Conservation (phyloP, 306 rosid genomes). For the Inga leiocalycina region DNA sequence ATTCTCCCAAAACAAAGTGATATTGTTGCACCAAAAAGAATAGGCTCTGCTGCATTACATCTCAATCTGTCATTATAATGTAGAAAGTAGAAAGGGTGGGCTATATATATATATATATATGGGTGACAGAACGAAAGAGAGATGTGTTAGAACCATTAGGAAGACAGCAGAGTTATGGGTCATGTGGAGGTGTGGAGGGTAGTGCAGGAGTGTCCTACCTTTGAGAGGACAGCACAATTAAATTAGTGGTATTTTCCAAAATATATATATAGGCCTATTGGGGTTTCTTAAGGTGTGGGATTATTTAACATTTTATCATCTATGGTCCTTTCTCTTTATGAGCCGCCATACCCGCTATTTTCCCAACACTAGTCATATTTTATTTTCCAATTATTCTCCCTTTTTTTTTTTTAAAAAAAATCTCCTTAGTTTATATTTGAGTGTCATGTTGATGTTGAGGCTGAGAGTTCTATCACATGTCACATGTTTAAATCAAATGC, state of each 20-base stretch:
- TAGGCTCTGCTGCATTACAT: constrained; percentile 18
- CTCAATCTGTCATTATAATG: constrained; percentile 16
- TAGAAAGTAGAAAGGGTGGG: neutral
- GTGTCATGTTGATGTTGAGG: too few species aligned
- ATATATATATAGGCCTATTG: neutral
- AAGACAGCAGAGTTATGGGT: constrained; percentile 8
- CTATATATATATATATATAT: too few species aligned
- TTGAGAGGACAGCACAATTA: neutral
- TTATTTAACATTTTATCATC: neutral
- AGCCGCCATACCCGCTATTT: neutral
- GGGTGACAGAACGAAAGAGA: neutral
- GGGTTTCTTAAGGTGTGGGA: neutral
- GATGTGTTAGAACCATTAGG: neutral
- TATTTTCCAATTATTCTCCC: neutral
- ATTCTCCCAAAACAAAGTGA: too few species aligned
- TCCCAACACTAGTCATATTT: neutral
- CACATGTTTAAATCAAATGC: too few species aligned
- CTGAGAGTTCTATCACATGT: too few species aligned
- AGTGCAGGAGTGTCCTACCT: constrained; percentile 11
- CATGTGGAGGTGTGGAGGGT: constrained; percentile 6
- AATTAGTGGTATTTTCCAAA: neutral
- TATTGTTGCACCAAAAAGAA: constrained; percentile 9
- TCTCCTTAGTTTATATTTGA: too few species aligned
- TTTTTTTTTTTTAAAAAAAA: too few species aligned
- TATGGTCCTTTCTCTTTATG: neutral